Evolutionary conservation across 805 yeast genomes (phyloP).

Genomic region (Yarrowia phangngaensis): DNA sequence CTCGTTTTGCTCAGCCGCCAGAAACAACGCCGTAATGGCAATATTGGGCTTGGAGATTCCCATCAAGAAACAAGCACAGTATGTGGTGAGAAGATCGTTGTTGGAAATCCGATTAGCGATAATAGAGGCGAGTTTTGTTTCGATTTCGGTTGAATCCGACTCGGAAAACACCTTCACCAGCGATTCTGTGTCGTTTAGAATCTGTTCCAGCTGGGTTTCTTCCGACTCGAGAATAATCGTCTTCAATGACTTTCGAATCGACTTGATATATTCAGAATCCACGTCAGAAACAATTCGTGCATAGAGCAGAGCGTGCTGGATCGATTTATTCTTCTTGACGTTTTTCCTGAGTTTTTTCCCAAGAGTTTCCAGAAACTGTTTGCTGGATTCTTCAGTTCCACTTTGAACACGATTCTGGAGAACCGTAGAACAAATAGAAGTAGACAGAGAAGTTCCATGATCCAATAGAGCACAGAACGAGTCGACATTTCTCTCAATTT

Average conservation of each 20-base stretch:
- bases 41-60: slow-evolving; percentile 19
- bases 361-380: slow-evolving; percentile 13
- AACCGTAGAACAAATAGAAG: slow-evolving; percentile 4
- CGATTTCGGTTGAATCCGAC: not conserved
- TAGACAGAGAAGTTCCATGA: slow-evolving; percentile 4
- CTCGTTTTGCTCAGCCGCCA: not conserved
- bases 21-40: slow-evolving; percentile 18
- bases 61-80: slow-evolving; percentile 4
- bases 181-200: slow-evolving; percentile 12
- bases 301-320: slow-evolving; percentile 12
- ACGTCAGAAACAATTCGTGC: slow-evolving; percentile 18
- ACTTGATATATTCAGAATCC: slow-evolving; percentile 18
- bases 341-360: slow-evolving; percentile 18
- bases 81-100: not conserved
- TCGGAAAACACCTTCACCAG: slow-evolving; percentile 11
- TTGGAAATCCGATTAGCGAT: not conserved
- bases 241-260: slow-evolving; percentile 15
- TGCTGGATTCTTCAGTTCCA: slow-evolving; percentile 6
- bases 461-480: slow-evolving; percentile 13
- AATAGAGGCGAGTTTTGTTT: not conserved
- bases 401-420: slow-evolving; percentile 2
- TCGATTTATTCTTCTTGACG: slow-evolving; percentile 16
- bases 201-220: not conserved
- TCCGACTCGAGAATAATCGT: slow-evolving; percentile 5
- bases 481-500: slow-evolving; percentile 15